phyloP scores from a whole-genome alignment of 768 basidiomycete species.

The Clathrus columnatus region DNA sequence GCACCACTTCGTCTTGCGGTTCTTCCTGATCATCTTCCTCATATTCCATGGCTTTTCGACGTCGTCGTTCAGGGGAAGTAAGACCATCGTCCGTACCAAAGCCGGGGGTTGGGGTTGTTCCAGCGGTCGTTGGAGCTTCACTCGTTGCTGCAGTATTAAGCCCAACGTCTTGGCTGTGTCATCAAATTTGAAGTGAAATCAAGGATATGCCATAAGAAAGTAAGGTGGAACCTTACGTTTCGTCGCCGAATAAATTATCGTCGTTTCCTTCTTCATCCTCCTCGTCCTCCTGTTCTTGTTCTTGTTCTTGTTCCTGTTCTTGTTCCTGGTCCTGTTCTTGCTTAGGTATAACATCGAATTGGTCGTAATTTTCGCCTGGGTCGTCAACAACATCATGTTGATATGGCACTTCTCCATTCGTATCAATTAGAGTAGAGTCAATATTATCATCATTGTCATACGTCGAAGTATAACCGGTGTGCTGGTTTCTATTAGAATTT shows the following conservation, averaged over 20 bases:
- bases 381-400: too few relatives aligned
- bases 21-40: slow-evolving; percentile 65
- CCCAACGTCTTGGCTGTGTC: background rate
- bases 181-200: background rate
- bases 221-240: slow-evolving; percentile 6
- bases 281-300: background rate
- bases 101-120: slow-evolving; percentile 10
- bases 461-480: slow-evolving; percentile 7
- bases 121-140: background rate
- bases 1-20: slow-evolving; percentile 43
- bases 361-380: too few relatives aligned
- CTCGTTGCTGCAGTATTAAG: too few relatives aligned
- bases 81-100: slow-evolving; percentile 40
- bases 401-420: too few relatives aligned
- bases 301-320: background rate
- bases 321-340: slow-evolving; percentile 2
- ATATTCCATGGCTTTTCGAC: slow-evolving; percentile 68
- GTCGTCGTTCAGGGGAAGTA: slow-evolving; percentile 48
- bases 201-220: background rate
- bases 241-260: slow-evolving; percentile 20
- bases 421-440: too few relatives aligned
- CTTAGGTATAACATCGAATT: slow-evolving; percentile 1
- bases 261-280: slow-evolving; percentile 8
- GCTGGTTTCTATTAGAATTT: background rate
- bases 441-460: slow-evolving; percentile 13